Base-by-base conservation (phyloP, 495 filamentous ascomycete genomes). In the Daldinia childiae region DNA sequence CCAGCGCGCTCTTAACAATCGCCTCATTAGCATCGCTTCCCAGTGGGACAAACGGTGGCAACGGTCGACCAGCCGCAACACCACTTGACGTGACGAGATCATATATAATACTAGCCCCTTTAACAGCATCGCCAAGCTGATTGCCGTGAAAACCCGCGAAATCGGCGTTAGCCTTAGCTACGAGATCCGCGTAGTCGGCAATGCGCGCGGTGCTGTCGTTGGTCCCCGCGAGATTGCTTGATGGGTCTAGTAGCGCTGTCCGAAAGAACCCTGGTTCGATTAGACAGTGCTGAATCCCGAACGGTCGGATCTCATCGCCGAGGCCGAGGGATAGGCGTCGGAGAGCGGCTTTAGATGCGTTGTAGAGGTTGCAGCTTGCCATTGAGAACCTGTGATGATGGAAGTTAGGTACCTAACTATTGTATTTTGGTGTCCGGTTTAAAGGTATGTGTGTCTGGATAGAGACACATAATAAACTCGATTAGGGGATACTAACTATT, bases 261-360 rank as follows among this genome's bases (percentile, higher is more conserved):
- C 84, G 78, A 65, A 88, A 87, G 54, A 79, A 80, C 2, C 87
- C 87, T 4, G 84, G 85, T 65, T 86, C 83, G 6, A 86, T 70
- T 12, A 84, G 74, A 9, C 78, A 73, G 30, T 82, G 79, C 19
- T 78, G 77, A 62, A 88, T 82, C 8, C 80, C 80, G 65, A 88
- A 83, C 0, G 80, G 74, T 7, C 72, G 73, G 21, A 82, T 67
- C 7, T 82, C 79, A 4, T 86, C 77, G 21, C 82, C 81, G 48
- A 85, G 79, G 41, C 78, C 80, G 5, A 83, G 77, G 29, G 77
- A 80, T 3, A 69, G 38, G 14, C 17, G 41, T 7, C 71, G 71
- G 1, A 87, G 71, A 1, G 85, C 88, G 41, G 82, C 85, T 68
- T 90, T 90, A 1, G 85, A 82, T 0, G 80, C 83, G 26, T 76